Base-by-base conservation (phyloP, 345 rosid species). In the Dipteronia sinensis region DNA sequence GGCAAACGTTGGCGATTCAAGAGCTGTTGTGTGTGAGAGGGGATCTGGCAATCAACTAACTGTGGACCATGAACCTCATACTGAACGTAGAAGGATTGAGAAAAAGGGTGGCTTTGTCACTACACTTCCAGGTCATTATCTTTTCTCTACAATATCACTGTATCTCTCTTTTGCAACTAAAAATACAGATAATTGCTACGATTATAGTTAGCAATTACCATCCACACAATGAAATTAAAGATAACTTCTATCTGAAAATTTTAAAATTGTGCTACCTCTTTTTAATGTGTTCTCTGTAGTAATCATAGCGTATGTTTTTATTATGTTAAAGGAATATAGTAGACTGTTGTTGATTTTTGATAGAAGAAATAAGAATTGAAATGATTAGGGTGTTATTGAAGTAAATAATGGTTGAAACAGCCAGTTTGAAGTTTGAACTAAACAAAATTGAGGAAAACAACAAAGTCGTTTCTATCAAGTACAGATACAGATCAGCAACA, bases 1-100 rank as follows among this genome's bases (percentile, higher is more conserved):
- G 38, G 91, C 91, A n/a, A 88, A 88, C 44, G 4, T 88, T 79
- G 91, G 91, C 65, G 91, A 88, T 34, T 88, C 91, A 12, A 83
- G 91, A 80, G 91, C 88, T 58, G 89, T 88, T 69, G 86, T 86
- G 27, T 86, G 91, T 79, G 89, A 88, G 76, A 84, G 87, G 73
- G 89, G 89, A 65, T 69, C 78, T 77, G 91, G 88, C 74, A 86
- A 82, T 86, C 91, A 88, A 80, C 58, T 88, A 44, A 88, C 91
- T 0, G 89, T 86, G 29, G 91, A 88, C 81, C 91, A 88, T 59
- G 91, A 88, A 70, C 91, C 91, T 2, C 88, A 78, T 38, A 25
- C 65, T 2, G 91, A 88, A 56, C 76, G 91, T 10, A 82, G 75
- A 76, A 83, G 84, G 77, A 88, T 88, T 56, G 91, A 88, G 79